Evolutionary conservation across 345 rosid species (phyloP).

Genomic region (Rhizophora mangle): DNA sequence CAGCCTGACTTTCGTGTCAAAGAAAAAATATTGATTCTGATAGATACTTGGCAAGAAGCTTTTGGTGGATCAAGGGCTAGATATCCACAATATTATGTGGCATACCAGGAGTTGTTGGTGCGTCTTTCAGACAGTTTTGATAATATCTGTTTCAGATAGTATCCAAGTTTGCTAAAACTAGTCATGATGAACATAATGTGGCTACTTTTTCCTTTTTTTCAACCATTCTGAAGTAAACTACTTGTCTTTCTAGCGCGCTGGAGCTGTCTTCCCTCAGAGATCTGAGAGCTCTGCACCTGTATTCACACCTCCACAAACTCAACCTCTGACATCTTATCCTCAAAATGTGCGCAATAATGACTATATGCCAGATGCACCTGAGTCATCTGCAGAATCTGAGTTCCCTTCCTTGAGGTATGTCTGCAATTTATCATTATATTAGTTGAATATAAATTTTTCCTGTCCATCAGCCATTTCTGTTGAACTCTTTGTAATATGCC

Average conservation of each 20-base stretch:
- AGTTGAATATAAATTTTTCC: too few species aligned
- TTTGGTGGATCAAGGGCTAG: slow-evolving; percentile 97
- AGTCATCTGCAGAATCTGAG: slow-evolving; percentile 82
- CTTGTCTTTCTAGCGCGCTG: slow-evolving; percentile 74
- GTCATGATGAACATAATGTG: slow-evolving; percentile 9
- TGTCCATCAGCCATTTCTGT: neutral
- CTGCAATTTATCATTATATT: neutral
- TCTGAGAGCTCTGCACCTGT: slow-evolving; percentile 86
- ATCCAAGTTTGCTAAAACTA: neutral
- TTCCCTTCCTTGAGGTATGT: slow-evolving; percentile 83
- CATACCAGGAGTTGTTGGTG: slow-evolving; percentile 98
- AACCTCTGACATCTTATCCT: slow-evolving; percentile 79
- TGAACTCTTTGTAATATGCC: neutral
- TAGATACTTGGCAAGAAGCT: slow-evolving; percentile 99
- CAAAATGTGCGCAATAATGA: slow-evolving; percentile 68
- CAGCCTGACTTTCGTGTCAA: slow-evolving; percentile 89
- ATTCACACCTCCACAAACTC: slow-evolving; percentile 93
- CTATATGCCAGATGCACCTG: slow-evolving; percentile 48
- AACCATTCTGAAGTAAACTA: slow-evolving; percentile 8
- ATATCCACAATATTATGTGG: slow-evolving; percentile 96
- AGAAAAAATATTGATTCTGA: slow-evolving; percentile 82
- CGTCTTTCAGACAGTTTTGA: slow-evolving; percentile 19
- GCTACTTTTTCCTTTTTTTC: neutral
- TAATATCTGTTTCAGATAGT: too few species aligned
- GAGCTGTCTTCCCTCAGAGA: slow-evolving; percentile 97